Percentiles rank a stretch among this genome's conserved stretches.
Evolutionary conservation across 1,284 basidiomycete genomes (phyloP).

Genomic region (Mycosarcoma maydis): DNA sequence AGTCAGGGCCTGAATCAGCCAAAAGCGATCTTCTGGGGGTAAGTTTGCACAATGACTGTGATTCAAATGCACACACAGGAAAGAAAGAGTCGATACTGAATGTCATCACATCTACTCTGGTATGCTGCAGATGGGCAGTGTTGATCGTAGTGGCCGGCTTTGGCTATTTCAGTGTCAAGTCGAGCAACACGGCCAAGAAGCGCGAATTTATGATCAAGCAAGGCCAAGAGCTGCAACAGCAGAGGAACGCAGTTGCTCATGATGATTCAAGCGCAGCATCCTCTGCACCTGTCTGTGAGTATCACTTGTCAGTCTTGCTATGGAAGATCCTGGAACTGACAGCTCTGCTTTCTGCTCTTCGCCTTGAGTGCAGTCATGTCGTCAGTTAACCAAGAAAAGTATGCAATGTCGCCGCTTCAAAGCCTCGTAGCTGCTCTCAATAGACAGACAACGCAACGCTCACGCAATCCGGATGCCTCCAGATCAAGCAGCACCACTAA

Average conservation of each 20-base stretch:
- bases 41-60: not conserved
- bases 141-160: slow-evolving; percentile 39
- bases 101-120: no score
- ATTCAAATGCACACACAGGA: no score
- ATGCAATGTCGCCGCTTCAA: slow-evolving; percentile 41
- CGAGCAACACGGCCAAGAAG: slow-evolving; percentile 49
- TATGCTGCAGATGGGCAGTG: slow-evolving; percentile 28
- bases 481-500: not conserved
- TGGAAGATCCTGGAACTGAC: no score
- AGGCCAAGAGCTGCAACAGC: slow-evolving; percentile 24
- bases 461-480: slow-evolving; percentile 9
- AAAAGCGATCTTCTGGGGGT: slow-evolving; percentile 46
- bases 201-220: slow-evolving; percentile 46
- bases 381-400: slow-evolving; percentile 30
- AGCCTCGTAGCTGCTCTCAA: slow-evolving; percentile 35
- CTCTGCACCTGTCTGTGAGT: slow-evolving; percentile 26
- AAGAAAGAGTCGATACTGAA: no score
- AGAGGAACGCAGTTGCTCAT: not conserved
- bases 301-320: not conserved
- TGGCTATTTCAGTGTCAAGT: slow-evolving; percentile 49
- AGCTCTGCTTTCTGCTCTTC: no score
- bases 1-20: slow-evolving; percentile 38
- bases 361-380: slow-evolving; percentile 24
- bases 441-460: slow-evolving; percentile 42
- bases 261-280: slow-evolving; percentile 1